phyloP scores from a whole-genome alignment of 2,329 filamentous ascomycete genomes.

The Volutella citrinella region DNA sequence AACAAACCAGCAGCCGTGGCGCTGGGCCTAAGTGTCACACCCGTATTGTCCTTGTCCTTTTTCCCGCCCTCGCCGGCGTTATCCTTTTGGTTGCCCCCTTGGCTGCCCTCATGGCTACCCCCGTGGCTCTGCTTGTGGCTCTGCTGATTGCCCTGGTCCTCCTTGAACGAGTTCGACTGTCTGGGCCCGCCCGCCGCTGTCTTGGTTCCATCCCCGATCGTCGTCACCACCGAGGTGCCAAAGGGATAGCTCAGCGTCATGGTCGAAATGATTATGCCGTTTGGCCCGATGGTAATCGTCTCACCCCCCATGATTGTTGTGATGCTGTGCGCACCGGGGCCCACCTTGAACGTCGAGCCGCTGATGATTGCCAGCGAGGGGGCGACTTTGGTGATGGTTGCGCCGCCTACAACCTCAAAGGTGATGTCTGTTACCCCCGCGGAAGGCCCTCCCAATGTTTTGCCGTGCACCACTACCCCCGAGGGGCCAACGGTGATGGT shows the following conservation, averaged over 20 bases:
- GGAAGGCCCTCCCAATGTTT: conserved; percentile 40
- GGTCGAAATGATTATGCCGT: conserved; percentile 46
- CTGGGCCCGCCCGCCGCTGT: too few species aligned
- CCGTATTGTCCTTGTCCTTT: conserved; percentile 18
- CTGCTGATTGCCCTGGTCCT: too few species aligned
- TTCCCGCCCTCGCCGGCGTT: conserved; percentile 17
- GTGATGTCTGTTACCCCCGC: conserved; percentile 35
- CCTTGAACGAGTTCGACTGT: too few species aligned
- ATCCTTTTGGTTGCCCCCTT: too few species aligned
- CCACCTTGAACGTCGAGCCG: conserved; percentile 50
- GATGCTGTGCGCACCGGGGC: conserved; percentile 38
- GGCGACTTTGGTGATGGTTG: conserved; percentile 49
- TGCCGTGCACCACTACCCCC: conserved; percentile 39
- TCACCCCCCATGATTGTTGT: conserved; percentile 48
- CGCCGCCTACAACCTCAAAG: conserved; percentile 50
- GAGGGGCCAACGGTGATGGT: conserved; percentile 48
- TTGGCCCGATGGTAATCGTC: conserved; percentile 49
- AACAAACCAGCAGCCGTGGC: conserved; percentile 17
- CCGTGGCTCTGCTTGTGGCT: too few species aligned
- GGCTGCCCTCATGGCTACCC: too few species aligned
- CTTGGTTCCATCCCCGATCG: too few species aligned
- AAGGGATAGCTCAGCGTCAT: conserved; percentile 46
- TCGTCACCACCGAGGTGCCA: conserved; percentile 40
- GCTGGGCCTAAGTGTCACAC: conserved; percentile 8
- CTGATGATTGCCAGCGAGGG: conserved; percentile 47